Conservation (phyloP, 768 basidiomycete species). For the Tylopilus intermedius region DNA sequence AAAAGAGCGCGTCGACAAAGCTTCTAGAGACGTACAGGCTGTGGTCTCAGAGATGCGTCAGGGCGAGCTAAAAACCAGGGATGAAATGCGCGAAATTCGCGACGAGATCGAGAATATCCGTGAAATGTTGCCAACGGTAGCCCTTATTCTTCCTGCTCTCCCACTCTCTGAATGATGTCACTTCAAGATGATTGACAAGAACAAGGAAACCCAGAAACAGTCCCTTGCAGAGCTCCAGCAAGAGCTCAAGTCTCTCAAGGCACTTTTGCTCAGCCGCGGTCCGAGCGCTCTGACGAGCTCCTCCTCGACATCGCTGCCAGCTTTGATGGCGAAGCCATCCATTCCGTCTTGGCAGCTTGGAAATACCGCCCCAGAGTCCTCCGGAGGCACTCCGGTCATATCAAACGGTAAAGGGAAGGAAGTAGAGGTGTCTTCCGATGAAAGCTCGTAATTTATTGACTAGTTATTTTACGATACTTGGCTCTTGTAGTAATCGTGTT, state of each 20-base stretch:
- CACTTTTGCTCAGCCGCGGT: conserved; percentile 74
- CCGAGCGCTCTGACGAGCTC: conserved; percentile 42
- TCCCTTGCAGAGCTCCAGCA: conserved; percentile 85
- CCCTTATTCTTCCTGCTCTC: conserved; percentile 7
- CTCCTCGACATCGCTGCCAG: conserved; percentile 47
- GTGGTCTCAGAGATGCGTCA: conserved; percentile 73
- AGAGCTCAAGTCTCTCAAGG: conserved; percentile 91
- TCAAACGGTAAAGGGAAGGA: conserved; percentile 60
- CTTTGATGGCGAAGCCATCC: conserved; percentile 54
- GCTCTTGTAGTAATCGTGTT: conserved; percentile 2
- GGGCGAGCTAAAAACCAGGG: conserved; percentile 70
- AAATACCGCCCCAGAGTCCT: conserved; percentile 24
- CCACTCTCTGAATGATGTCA: background rate
- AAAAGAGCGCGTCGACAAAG: conserved; percentile 63
- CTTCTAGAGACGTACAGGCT: conserved; percentile 65
- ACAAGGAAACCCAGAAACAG: conserved; percentile 77
- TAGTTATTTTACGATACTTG: background rate
- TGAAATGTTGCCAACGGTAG: conserved; percentile 90
- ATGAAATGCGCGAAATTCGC: conserved; percentile 87
- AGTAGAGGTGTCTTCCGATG: conserved; percentile 27
- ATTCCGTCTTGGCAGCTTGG: conserved; percentile 93
- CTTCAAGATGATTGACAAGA: conserved; percentile 88
- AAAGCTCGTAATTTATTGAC: conserved; percentile 16
- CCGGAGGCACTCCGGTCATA: conserved; percentile 2
- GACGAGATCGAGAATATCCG: conserved; percentile 87